These are phyloP conservation scores for Leccinum longicurvipes DNA, from an alignment of 768 basidiomycete genomes.

Conservation along the genomic window DNA sequence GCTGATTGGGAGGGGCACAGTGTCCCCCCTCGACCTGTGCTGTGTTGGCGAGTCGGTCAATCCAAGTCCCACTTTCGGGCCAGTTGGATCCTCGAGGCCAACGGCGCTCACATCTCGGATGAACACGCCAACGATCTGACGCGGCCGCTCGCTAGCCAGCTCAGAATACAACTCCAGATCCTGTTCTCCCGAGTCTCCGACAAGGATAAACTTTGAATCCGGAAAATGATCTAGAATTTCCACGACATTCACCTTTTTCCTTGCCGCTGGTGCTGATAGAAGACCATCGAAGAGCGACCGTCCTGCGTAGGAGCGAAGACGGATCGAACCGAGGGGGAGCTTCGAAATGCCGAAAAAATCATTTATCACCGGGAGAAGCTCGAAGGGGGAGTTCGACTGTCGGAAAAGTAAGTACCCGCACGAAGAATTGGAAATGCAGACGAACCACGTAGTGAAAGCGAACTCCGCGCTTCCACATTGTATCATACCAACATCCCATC, in stretches of 20 bases:
- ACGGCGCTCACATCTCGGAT: conserved; percentile 67
- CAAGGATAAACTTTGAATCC: conserved; percentile 70
- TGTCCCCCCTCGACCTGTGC: conserved; percentile 6
- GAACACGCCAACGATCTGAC: conserved; percentile 75
- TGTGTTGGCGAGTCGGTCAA: conserved; percentile 4
- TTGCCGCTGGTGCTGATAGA: conserved; percentile 73
- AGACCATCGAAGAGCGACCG: conserved; percentile 81
- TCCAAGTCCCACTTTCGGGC: conserved; percentile 24
- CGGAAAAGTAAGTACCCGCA: conserved; percentile 3
- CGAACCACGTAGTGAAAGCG: conserved; percentile 88
- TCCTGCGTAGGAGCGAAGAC: conserved; percentile 81
- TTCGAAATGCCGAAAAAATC: conserved; percentile 71
- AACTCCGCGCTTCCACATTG: conserved; percentile 68
- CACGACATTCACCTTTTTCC: conserved; percentile 79
- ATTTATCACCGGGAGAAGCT: conserved; percentile 72
- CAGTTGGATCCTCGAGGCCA: conserved; percentile 62
- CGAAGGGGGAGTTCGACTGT: conserved; percentile 87
- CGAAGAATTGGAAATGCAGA: conserved; percentile 10
- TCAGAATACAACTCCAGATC: conserved; percentile 88
- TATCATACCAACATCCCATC: conserved; percentile 76
- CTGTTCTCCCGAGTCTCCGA: conserved; percentile 94
- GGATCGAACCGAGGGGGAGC: conserved; percentile 73
- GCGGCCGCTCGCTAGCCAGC: conserved; percentile 64
- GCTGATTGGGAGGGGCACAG: conserved; percentile 1
- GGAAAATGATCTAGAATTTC: conserved; percentile 76